phyloP scores from a whole-genome alignment of 805 yeast genomes.

The Candida quercuum region DNA sequence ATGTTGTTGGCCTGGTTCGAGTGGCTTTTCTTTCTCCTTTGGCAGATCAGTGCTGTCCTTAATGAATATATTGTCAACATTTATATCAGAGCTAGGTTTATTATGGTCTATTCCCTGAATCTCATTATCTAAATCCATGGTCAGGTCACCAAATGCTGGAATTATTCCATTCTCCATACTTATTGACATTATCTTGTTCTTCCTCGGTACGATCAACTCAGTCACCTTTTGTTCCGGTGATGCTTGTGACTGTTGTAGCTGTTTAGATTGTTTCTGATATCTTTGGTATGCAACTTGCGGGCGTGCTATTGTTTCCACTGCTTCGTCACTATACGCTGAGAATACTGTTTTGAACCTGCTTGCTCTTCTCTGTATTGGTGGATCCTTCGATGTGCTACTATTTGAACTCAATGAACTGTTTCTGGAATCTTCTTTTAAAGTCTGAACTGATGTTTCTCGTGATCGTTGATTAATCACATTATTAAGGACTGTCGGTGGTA shows the following conservation, averaged over 20 bases:
- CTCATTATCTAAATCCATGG: slow-evolving; percentile 16
- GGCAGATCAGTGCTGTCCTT: background rate
- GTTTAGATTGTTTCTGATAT: background rate
- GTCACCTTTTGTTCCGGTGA: too few species aligned
- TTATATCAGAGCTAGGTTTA: too few species aligned
- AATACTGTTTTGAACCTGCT: background rate
- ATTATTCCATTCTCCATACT: slow-evolving; percentile 19
- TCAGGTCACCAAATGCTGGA: slow-evolving; percentile 21
- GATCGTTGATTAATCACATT: slow-evolving; percentile 3
- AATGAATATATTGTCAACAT: slow-evolving; percentile 6
- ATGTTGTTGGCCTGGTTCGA: background rate
- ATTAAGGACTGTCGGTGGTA: background rate
- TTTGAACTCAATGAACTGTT: background rate
- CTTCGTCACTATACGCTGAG: background rate
- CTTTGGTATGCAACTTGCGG: background rate
- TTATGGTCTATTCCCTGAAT: background rate
- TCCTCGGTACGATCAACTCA: too few species aligned
- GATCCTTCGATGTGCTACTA: slow-evolving; percentile 12
- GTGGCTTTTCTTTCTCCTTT: background rate
- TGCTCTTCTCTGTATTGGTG: background rate
- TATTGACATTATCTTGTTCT: slow-evolving; percentile 7
- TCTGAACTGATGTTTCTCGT: slow-evolving; percentile 11
- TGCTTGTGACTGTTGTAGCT: too few species aligned
- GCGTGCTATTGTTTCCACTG: background rate
- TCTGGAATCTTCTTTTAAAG: slow-evolving; percentile 3